Base-by-base conservation (phyloP, 352 stramenopile genomes). In the Plasmopara viticola region DNA sequence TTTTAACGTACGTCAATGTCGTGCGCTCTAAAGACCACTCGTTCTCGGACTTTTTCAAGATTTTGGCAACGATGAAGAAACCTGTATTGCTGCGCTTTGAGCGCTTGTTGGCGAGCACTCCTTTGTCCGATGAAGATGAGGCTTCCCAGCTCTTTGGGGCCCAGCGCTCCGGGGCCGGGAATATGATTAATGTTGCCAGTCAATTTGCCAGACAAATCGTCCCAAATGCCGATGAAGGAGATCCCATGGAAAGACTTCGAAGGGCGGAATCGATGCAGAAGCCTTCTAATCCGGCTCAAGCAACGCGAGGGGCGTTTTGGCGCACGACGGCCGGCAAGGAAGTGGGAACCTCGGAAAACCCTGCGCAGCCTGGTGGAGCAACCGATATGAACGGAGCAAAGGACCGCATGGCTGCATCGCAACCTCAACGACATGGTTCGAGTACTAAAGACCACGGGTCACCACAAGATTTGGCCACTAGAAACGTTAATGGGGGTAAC, bases 31-130 rank as follows among this genome's bases (percentile, higher is more conserved):
- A 87, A 44, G 83, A 94, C 49, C 81, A 94, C 56, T 88, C 84
- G 55, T 94, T 94, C 51, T 81, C 79, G 10, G 83, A 92, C 56
- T 94, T 94, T 67, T 90, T 94, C 66, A 91, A 91, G 69, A 90
- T 94, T 44, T 64, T 94, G 34, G 77, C 84, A 34, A 94, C 84
- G 17, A 94, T 92, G 80, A 91, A 94, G 64, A 94, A 94, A 59
- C 84, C 84, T 25, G 84, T 94, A 45, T 51, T 94, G 42, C 60
- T 94, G 34, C 84, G 84, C 5, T 94, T 94, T 48, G 78, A 91
- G 54, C 78, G 75, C 4, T 43, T 76, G 8, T 60, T 57, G n/a
- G 69, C 61, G 33, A 70, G 60, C 39, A 81, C 74, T 18, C 72
- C 72, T 28, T 72, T 64, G 14, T 82, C 72, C 1, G 71, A 83